Evolutionary conservation across 2,329 filamentous ascomycete species (phyloP).

Genomic region (Diatrype stigma): DNA sequence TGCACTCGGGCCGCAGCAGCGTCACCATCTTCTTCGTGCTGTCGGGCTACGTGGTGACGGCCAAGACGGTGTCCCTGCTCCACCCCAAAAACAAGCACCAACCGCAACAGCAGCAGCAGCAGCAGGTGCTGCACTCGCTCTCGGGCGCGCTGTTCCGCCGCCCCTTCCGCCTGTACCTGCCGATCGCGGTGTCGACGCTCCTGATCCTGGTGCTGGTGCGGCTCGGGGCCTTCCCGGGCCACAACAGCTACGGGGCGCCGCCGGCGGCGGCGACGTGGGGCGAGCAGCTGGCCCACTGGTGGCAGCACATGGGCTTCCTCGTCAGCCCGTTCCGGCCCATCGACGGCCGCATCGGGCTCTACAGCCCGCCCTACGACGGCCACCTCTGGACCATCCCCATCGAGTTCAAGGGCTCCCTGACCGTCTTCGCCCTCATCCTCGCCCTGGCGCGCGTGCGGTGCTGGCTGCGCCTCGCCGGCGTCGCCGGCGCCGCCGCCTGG

Average conservation of each 20-base stretch:
- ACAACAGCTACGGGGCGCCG: not conserved
- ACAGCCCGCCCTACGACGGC: constrained; percentile 20
- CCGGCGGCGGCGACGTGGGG: constrained; percentile 9
- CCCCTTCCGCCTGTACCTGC: constrained; percentile 27
- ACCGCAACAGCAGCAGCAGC: constrained; percentile 2
- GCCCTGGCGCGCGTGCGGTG: constrained; percentile 9
- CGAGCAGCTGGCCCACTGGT: constrained; percentile 28
- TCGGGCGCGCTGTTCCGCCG: constrained; percentile 22
- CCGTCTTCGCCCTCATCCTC: constrained; percentile 17
- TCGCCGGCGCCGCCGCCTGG: constrained; percentile 6
- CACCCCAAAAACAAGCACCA: constrained; percentile 8
- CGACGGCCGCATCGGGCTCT: constrained; percentile 29
- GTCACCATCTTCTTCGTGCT: constrained; percentile 34
- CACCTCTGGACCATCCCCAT: constrained; percentile 20
- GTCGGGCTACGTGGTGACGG: constrained; percentile 31
- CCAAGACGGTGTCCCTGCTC: constrained; percentile 23
- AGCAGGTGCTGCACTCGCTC: constrained; percentile 12
- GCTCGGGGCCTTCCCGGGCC: not conserved
- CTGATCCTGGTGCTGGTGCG: constrained; percentile 9
- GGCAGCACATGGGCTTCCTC: constrained; percentile 15
- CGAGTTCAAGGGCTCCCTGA: constrained; percentile 16
- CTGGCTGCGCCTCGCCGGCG: constrained; percentile 12
- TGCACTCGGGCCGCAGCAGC: constrained; percentile 25
- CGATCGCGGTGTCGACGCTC: constrained; percentile 17
- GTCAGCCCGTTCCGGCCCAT: constrained; percentile 26